These are phyloP conservation scores for Plantago lanceolata DNA, from an alignment of 305 asterid genomes.

Conservation along the genomic window DNA sequence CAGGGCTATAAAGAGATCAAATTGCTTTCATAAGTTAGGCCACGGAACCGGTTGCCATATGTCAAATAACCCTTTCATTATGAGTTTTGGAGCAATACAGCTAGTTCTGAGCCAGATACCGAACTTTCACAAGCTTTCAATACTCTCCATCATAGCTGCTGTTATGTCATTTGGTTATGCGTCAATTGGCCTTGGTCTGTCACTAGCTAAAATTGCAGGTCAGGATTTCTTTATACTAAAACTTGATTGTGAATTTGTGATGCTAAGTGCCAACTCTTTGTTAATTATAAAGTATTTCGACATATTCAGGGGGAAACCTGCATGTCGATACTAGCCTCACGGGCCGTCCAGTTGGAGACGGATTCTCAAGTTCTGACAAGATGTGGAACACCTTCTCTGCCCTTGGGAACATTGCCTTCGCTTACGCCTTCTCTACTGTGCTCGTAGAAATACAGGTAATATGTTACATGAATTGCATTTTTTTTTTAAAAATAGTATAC, in stretches of 20 bases:
- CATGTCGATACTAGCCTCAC: slow-evolving; percentile 39
- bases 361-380: slow-evolving; percentile 34
- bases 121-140: slow-evolving; percentile 36
- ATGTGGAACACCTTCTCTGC: slow-evolving; percentile 58
- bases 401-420: slow-evolving; percentile 63
- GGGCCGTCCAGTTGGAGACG: slow-evolving; percentile 39
- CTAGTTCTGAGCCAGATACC: slow-evolving; percentile 39
- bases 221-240: background rate
- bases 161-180: slow-evolving; percentile 51
- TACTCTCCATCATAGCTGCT: slow-evolving; percentile 38
- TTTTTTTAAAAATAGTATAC: too few relatives aligned
- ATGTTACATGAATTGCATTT: too few relatives aligned
- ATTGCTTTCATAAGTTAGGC: slow-evolving; percentile 39
- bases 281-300: background rate
- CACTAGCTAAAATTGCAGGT: slow-evolving; percentile 38
- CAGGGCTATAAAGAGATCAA: slow-evolving; percentile 41
- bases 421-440: slow-evolving; percentile 51
- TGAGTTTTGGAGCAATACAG: slow-evolving; percentile 29
- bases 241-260: too few relatives aligned
- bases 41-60: slow-evolving; percentile 30
- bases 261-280: background rate
- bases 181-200: slow-evolving; percentile 40
- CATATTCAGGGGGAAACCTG: slow-evolving; percentile 19
- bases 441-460: slow-evolving; percentile 65
- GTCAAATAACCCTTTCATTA: slow-evolving; percentile 26